These are phyloP conservation scores for Spizellomyces sp. DNA, from an alignment of 192 early-diverging fungal genomes.

Conservation along the genomic window DNA sequence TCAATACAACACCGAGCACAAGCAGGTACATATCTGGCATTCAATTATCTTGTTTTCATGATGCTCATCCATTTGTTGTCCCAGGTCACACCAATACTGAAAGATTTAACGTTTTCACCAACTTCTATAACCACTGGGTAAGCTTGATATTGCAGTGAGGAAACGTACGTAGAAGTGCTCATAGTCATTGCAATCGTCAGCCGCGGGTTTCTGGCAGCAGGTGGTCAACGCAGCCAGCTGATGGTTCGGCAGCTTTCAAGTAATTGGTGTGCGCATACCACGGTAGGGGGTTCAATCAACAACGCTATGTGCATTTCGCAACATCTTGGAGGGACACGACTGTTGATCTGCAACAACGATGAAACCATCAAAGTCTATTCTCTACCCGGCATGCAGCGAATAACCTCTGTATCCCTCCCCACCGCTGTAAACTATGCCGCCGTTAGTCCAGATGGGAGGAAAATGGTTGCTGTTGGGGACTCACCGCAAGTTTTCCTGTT, in stretches of 20 bases:
- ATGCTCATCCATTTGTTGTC: not conserved
- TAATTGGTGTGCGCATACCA: conserved; percentile 63
- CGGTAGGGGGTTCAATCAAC: conserved; percentile 81
- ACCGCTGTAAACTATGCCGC: conserved; percentile 91
- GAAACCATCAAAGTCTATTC: conserved; percentile 88
- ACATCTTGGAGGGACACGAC: conserved; percentile 58
- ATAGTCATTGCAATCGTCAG: conserved; percentile 4
- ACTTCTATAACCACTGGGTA: conserved; percentile 74
- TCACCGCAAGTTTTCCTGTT: conserved; percentile 84
- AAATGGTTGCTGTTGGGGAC: conserved; percentile 93
- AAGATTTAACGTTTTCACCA: conserved; percentile 77
- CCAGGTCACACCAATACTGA: conserved; percentile 60
- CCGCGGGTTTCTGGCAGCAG: conserved; percentile 84
- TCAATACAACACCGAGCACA: conserved; percentile 60
- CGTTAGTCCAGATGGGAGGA: conserved; percentile 89
- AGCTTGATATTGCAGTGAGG: not conserved
- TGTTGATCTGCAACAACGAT: conserved; percentile 94
- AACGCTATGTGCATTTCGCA: conserved; percentile 77
- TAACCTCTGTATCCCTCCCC: conserved; percentile 78
- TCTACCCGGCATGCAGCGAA: conserved; percentile 73
- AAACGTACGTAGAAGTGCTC: too few relatives aligned
- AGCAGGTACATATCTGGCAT: conserved; percentile 38
- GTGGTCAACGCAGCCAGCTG: conserved; percentile 87
- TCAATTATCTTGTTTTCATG: not conserved
- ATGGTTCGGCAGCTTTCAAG: conserved; percentile 68